Evolutionary conservation across 2,329 filamentous ascomycete species (phyloP), one percentile per base, ranked within the genome.

Genomic region (Penicillium sp.): DNA sequence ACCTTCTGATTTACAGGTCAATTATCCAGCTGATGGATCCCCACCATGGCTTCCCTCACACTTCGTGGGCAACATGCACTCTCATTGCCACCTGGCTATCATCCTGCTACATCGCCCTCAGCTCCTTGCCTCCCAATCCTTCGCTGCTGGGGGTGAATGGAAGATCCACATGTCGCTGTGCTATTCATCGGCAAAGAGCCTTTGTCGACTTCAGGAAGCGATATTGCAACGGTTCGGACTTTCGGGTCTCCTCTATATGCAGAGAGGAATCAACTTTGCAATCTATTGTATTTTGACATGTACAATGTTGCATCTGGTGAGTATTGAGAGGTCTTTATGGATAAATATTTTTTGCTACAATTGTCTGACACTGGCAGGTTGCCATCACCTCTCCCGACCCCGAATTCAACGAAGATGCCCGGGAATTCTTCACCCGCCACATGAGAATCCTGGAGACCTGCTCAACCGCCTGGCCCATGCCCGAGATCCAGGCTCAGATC

Each of bases 391-490:
- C 92, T 16, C 93, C 94, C 16, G 92, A 97, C 70, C 90, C 91
- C 1, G 90, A 94, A 38, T 83, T 96, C 54, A 92, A 94, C 69
- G 79, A 82, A 0, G 91, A 96, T 71, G 91, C 93, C 5, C 84
- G 90, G 31, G 89, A 93, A 58, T 97, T 89, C 70, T 97, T 97
- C 67, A 89, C 91, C 2, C 84, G 93, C 45, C 92, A 97, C 66
- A 97, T 97, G 93, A 86, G 92, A 52, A 88, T 97, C 36, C 79
- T 97, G 54, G 93, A 97, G 72, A 87, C 86, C 61, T 94, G 92
- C 64, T 90, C 91, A 69, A 81, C 83, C 8, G 86, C 87, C 4
- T 95, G 91, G 89, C 89, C 91, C 2, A 91, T 95, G 83, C 88
- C 90, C 2, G 92, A 97, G 65, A 89, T 96, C 76, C 88, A 95